These are phyloP conservation scores for Trametes cingulata DNA, from an alignment of 768 basidiomycete species.

Conservation along the genomic window DNA sequence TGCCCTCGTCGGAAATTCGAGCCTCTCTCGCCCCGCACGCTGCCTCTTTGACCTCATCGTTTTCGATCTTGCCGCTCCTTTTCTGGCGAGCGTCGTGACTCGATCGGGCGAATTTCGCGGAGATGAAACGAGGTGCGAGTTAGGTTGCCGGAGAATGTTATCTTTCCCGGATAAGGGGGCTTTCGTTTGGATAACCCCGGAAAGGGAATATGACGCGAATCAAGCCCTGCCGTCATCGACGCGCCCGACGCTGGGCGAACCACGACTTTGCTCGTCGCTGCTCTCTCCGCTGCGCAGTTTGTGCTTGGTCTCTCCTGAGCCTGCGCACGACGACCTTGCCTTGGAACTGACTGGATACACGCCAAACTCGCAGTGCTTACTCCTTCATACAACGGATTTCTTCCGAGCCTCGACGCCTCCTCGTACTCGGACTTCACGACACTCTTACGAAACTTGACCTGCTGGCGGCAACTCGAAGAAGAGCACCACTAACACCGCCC, in stretches of 20 bases:
- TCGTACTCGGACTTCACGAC: neutral
- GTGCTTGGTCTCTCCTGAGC: too few relatives aligned
- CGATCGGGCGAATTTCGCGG: neutral
- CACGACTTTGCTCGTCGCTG: neutral
- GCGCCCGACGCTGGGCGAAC: neutral
- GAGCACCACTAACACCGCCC: neutral
- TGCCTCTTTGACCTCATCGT: neutral
- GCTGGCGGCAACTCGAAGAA: neutral
- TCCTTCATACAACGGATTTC: too few relatives aligned
- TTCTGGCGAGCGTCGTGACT: neutral
- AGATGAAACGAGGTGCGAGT: neutral
- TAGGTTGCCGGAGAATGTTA: neutral
- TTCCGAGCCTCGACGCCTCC: too few relatives aligned
- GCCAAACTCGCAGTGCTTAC: too few relatives aligned
- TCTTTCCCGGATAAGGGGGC: neutral
- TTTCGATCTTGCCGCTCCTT: neutral
- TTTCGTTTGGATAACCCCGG: neutral
- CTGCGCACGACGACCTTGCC: too few relatives aligned
- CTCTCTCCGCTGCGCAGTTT: too few relatives aligned
- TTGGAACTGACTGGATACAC: too few relatives aligned
- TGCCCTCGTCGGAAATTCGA: too few relatives aligned
- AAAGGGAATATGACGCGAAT: neutral
- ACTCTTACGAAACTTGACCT: too few relatives aligned
- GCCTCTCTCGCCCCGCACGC: neutral
- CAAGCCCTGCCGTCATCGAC: constrained; percentile 5